Base-by-base conservation (phyloP, 108 stramenopile species). In the Discostella stelligeroides region DNA sequence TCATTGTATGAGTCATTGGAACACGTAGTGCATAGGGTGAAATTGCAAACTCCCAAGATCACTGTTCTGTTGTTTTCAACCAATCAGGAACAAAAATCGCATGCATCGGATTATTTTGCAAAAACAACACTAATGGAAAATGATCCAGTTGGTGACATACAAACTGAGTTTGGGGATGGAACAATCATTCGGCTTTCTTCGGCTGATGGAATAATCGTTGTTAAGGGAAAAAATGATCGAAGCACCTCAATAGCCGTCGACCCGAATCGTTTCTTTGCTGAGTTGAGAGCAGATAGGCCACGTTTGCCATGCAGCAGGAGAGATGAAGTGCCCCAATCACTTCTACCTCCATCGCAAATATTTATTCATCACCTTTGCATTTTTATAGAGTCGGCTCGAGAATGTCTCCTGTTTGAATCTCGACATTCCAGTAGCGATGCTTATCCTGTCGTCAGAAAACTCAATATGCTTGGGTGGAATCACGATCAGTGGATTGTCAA, bases 111-210 rank as follows among this genome's bases (percentile, higher is more conserved):
- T 30, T 20, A 46, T 40, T 14, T 70, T 40, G 68, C 47, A 0
- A 70, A 70, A 70, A 59, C 51, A 18, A 70, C 49, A 58, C 37
- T 70, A 0, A 70, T 70, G 68, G 58, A 60, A 37, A 70, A 70
- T 50, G 59, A 56, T 30, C 58, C 57, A 24, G 9, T 21, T 60
- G 55, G 29, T 29, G 68, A 70, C 41, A 38, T 70, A 20, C 34
- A 70, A 38, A 41, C 48, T 21, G 48, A 42, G 38, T 70, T 60
- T 27, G 58, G 38, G 3, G 68, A 70, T 55, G 68, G 68, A 18
- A 70, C 68, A 7, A 70, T 46, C 45, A 39, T 70, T 60, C 58
- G 24, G 21, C 47, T 70, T 58, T 58, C 57, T n/a, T 58, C 57
- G 30, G 30, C 39, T 1, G 39, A 58, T 58, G 57, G 57, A 40